Evolutionary conservation across 345 rosid species (phyloP), one percentile per base, ranked within the genome.

Genomic region (Gossypioides kirkii): DNA sequence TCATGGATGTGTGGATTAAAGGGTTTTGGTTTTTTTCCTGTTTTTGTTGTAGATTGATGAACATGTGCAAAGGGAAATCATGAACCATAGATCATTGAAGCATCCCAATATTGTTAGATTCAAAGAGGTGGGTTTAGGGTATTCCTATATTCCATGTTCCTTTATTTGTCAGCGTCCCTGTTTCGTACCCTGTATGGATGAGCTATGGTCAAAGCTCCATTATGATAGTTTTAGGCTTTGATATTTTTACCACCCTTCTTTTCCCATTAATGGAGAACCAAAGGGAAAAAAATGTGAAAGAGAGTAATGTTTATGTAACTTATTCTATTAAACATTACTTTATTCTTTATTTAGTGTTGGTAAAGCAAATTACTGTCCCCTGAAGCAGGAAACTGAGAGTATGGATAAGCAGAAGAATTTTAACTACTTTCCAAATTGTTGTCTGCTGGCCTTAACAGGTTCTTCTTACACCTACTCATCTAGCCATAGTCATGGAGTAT

Each of bases 401-500:
- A 10, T 54, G 62, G 20, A 36, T 17, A 25, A 56, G 17, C 17
- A 56, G 7, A 22, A 56, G 20, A 70, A 70, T 71, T 69, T 45
- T 23, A 32, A 32, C 38, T 4, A 16, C 28, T 13, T 4, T 46
- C 22, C 12, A 26, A 18, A 4, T 54, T 32, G 17, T 56, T 56
- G 20, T 17, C 13, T 36, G 25, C 8, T 47, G 58, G 3, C 5
- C 52, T 28, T 36, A 17, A 38, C 79, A 87, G 94, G 94, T 89
- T 38, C 79, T 82, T 23, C 68, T 87, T 79, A 85, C 89, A 28
- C 80, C 87, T 10, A 89, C 91, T 56, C 94, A 89, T 82, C 84
- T 87, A 74, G 94, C 89, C 36, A 81, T 89, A 70, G 91, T 87
- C 63, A 89, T 87, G 91, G 91, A 89, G 82, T 87, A 87, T 59